Percentiles rank a stretch among this genome's conserved stretches.
phyloP scores from a whole-genome alignment of 1,284 basidiomycete genomes.

The Afroboletus lepidellus region DNA sequence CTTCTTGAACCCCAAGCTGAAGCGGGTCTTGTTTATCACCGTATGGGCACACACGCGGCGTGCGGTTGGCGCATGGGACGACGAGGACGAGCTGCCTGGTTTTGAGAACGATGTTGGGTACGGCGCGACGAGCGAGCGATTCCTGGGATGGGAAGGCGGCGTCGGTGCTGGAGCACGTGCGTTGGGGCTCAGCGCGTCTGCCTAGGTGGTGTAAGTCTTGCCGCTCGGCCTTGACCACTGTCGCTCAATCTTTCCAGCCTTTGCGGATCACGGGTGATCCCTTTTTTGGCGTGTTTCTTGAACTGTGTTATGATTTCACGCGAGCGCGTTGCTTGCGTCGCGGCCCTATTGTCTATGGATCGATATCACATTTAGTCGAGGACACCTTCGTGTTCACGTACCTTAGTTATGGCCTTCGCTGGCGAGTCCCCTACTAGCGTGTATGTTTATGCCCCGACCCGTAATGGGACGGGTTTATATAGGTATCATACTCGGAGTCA shows the following conservation, averaged over 20 bases:
- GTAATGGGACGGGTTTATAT: too few relatives aligned
- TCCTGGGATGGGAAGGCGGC: slow-evolving; percentile 74
- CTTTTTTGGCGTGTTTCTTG: neutral
- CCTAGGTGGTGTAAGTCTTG: slow-evolving; percentile 28
- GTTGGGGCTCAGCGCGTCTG: slow-evolving; percentile 50
- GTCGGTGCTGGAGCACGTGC: slow-evolving; percentile 74
- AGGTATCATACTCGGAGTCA: neutral
- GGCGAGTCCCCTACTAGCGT: neutral
- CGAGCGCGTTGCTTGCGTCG: neutral
- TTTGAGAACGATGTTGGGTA: slow-evolving; percentile 32
- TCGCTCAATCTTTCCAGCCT: slow-evolving; percentile 16
- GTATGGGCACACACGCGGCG: slow-evolving; percentile 86
- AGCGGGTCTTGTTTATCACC: slow-evolving; percentile 91
- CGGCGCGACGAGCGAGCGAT: slow-evolving; percentile 49
- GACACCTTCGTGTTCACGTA: neutral
- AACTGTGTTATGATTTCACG: neutral
- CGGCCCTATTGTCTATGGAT: neutral
- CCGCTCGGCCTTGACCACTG: slow-evolving; percentile 1
- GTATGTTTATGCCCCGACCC: neutral
- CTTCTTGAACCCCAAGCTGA: slow-evolving; percentile 92
- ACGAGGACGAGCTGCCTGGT: slow-evolving; percentile 41
- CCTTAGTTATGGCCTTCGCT: neutral
- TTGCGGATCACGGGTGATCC: neutral
- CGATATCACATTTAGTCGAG: slow-evolving; percentile 22
- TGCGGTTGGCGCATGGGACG: slow-evolving; percentile 52